Base-by-base conservation (phyloP, 1,139 yeast species). In the Blastobotrys capitulatus region DNA sequence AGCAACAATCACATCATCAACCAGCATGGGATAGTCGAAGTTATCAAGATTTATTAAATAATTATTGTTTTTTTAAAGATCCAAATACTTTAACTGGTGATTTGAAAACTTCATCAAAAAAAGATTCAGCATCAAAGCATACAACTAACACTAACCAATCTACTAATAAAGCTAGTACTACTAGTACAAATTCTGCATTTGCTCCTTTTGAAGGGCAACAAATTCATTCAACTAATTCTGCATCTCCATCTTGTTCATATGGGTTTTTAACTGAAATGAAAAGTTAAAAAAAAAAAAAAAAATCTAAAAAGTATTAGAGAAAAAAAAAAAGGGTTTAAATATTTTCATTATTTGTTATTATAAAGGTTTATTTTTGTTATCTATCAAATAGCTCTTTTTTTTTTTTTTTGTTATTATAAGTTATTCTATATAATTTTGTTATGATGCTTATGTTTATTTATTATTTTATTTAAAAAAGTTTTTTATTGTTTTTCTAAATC, bases 21-120 rank as follows among this genome's bases (percentile, higher is more conserved):
- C 63, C 61, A 37, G 63, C 70, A 2, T 68, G 82, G 60, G 78
- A 81, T 60, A 78, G 88, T 6, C 73, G 77, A 53, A 73, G 83
- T 0, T 86, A 86, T 63, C 80, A 81, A 61, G 85, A 82, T 55
- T 68, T 86, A 40, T 69, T 86, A 54, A 83, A 84, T 54, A 80
- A 80, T 51, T 86, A 83, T 65, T 86, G 95, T 63, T 86, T 86
- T 60, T 84, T 73, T 60, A 63, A 70, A 47, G 60, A 56, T 19
- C 16, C 19, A 13, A 27, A 22, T 6, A 18, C 37, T 13, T 10
- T 31, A 19, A 15, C 9, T 16, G 37, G 22, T 12, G 38, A 19
- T 15, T 26, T 16, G 20, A 32, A 42, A 25, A 31, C 22, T 35
- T 27, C 42, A n/a, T 29, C 32, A 12, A 29, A 13, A 29, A 29